Percentiles rank a stretch among this genome's conserved stretches.
phyloP scores from a whole-genome alignment of 1,284 basidiomycete species.

The Microbotryum lychnidis-dioicae region DNA sequence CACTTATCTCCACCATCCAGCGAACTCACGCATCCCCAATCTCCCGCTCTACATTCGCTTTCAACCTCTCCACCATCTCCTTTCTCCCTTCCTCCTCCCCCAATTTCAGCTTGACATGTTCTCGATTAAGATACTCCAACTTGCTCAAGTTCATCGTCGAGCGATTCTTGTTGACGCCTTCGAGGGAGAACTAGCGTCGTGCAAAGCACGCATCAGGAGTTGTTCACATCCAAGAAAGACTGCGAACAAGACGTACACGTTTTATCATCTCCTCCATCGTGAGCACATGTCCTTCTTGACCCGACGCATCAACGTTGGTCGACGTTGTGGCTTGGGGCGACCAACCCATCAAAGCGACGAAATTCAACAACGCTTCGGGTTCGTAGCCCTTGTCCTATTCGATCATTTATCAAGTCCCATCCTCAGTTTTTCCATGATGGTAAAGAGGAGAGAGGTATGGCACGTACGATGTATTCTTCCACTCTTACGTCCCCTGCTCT shows the following conservation, averaged over 20 bases:
- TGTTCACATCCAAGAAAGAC: background rate
- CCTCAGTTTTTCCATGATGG: no score
- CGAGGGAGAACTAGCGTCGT: conserved; percentile 55
- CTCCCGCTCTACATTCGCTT: conserved; percentile 4
- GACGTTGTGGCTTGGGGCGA: conserved; percentile 45
- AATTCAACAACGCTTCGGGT: conserved; percentile 80
- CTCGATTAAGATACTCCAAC: conserved; percentile 67
- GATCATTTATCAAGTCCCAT: no score
- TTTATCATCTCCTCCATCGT: conserved; percentile 56
- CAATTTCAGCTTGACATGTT: conserved; percentile 53
- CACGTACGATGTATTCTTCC: conserved; percentile 65
- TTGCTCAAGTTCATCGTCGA: conserved; percentile 62
- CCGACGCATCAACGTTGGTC: background rate
- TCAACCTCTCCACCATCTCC: conserved; percentile 18
- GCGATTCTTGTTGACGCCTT: conserved; percentile 62
- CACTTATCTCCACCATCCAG: background rate
- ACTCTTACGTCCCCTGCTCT: conserved; percentile 82
- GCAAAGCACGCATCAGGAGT: no score
- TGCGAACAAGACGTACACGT: conserved; percentile 43
- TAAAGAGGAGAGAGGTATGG: no score
- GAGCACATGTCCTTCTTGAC: conserved; percentile 48
- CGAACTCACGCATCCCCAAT: conserved; percentile 1
- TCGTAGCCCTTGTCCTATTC: conserved; percentile 65
- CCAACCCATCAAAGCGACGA: conserved; percentile 89
- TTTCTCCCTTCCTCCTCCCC: conserved; percentile 1